These are phyloP conservation scores for Lentinula lateritia DNA, from an alignment of 768 basidiomycete species.

Conservation along the genomic window DNA sequence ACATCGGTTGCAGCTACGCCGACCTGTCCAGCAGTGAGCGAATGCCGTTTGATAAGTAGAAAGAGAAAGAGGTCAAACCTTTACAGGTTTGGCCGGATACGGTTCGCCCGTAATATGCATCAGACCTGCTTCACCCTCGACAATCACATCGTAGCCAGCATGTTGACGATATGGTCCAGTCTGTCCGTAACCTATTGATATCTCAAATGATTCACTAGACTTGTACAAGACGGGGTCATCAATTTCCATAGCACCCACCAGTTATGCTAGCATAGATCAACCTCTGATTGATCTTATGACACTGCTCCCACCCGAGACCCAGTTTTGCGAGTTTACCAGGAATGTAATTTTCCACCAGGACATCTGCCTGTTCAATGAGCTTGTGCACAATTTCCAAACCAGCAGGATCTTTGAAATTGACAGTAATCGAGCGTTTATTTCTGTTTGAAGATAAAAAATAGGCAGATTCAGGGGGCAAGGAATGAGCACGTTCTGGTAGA, in stretches of 20 bases:
- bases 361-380: constrained; percentile 69
- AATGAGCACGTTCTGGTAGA: constrained; percentile 46
- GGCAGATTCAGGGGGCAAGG: constrained; percentile 85
- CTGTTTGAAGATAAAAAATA: constrained; percentile 89
- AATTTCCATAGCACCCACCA: constrained; percentile 37
- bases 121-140: constrained; percentile 87
- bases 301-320: constrained; percentile 85
- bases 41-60: constrained; percentile 47
- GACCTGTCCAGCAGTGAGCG: constrained; percentile 80
- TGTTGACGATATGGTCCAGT: constrained; percentile 82
- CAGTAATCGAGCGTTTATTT: constrained; percentile 84
- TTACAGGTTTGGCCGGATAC: neutral
- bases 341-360: constrained; percentile 87
- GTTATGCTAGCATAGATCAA: constrained; percentile 89
- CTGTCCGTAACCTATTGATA: constrained; percentile 66
- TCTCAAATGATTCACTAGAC: neutral
- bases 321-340: constrained; percentile 80
- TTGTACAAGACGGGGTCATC: neutral
- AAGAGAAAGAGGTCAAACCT: neutral
- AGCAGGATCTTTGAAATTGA: constrained; percentile 78
- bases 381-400: constrained; percentile 72
- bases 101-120: constrained; percentile 76
- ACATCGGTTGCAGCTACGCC: constrained; percentile 92
- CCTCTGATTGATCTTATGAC: constrained; percentile 66
- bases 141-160: constrained; percentile 85